A percentile compares a stretch with the other conserved stretches of the same genome.
phyloP scores from a whole-genome alignment of 805 yeast species.

The Metschnikowia orientalis region DNA sequence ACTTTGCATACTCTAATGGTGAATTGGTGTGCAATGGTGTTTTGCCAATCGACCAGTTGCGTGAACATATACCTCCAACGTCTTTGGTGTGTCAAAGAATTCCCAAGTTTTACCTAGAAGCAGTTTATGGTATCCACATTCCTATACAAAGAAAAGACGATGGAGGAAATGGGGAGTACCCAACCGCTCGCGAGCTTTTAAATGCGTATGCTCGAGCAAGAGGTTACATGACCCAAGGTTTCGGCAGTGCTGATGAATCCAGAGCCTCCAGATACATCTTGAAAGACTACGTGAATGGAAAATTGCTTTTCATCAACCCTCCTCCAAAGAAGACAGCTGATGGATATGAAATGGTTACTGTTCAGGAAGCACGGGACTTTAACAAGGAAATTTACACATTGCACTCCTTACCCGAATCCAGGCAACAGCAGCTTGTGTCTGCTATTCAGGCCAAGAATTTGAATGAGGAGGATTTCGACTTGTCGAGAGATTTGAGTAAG shows the following conservation, averaged over 20 bases:
- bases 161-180: slow-evolving; percentile 78
- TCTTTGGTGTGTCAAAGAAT: slow-evolving; percentile 81
- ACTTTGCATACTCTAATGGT: slow-evolving; percentile 93
- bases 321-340: slow-evolving; percentile 67
- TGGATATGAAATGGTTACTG: slow-evolving; percentile 51
- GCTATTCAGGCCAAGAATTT: slow-evolving; percentile 62
- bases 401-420: slow-evolving; percentile 60
- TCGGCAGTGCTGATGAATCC: slow-evolving; percentile 94
- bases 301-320: slow-evolving; percentile 76
- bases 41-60: slow-evolving; percentile 93
- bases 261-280: slow-evolving; percentile 89
- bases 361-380: slow-evolving; percentile 45
- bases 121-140: slow-evolving; percentile 88
- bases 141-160: slow-evolving; percentile 70
- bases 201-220: slow-evolving; percentile 94
- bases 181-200: slow-evolving; percentile 84
- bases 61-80: slow-evolving; percentile 88
- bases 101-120: slow-evolving; percentile 85
- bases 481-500: slow-evolving; percentile 63
- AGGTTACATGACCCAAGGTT: slow-evolving; percentile 96
- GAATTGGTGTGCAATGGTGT: slow-evolving; percentile 98
- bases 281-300: slow-evolving; percentile 94
- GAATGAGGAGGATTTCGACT: slow-evolving; percentile 48
- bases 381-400: slow-evolving; percentile 72
- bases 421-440: slow-evolving; percentile 63